Evolutionary conservation across 805 yeast species (phyloP).

Genomic region (Lipomyces anomalus): DNA sequence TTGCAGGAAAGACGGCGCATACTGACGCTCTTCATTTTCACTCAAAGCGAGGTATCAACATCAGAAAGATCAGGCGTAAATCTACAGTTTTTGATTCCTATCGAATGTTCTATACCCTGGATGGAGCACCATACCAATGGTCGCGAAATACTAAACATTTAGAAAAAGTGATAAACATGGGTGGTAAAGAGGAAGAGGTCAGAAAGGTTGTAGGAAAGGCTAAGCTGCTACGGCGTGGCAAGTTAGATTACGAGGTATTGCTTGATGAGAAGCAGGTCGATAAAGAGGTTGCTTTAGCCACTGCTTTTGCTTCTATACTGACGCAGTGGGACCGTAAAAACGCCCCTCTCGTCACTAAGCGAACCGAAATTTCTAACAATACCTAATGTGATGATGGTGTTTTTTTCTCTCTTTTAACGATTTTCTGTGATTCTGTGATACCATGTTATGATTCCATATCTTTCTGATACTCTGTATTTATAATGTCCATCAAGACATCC

Average conservation of each 20-base stretch:
- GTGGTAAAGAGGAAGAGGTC: conserved; percentile 51
- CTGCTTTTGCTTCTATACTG: conserved; percentile 57
- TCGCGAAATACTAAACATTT: conserved; percentile 46
- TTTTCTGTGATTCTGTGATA: too few species aligned
- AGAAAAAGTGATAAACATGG: conserved; percentile 50
- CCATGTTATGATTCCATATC: too few species aligned
- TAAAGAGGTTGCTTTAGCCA: conserved; percentile 50
- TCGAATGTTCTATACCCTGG: conserved; percentile 46
- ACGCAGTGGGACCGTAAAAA: conserved; percentile 53
- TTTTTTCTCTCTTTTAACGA: too few species aligned
- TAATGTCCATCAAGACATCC: too few species aligned
- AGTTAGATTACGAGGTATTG: conserved; percentile 53
- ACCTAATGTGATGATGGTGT: too few species aligned
- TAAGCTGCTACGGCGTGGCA: conserved; percentile 51
- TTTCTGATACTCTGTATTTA: too few species aligned
- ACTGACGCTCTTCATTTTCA: too few species aligned
- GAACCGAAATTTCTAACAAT: too few species aligned
- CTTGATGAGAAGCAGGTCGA: conserved; percentile 46
- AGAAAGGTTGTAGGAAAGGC: conserved; percentile 52
- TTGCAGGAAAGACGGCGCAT: too few species aligned
- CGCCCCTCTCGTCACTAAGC: conserved; percentile 13
- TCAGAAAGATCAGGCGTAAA: conserved; percentile 15
- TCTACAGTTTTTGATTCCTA: conserved; percentile 34
- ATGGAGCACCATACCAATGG: conserved; percentile 56
- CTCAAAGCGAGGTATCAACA: too few species aligned